Conservation (phyloP, 768 basidiomycete species). For the Steccherinum ochraceum region DNA sequence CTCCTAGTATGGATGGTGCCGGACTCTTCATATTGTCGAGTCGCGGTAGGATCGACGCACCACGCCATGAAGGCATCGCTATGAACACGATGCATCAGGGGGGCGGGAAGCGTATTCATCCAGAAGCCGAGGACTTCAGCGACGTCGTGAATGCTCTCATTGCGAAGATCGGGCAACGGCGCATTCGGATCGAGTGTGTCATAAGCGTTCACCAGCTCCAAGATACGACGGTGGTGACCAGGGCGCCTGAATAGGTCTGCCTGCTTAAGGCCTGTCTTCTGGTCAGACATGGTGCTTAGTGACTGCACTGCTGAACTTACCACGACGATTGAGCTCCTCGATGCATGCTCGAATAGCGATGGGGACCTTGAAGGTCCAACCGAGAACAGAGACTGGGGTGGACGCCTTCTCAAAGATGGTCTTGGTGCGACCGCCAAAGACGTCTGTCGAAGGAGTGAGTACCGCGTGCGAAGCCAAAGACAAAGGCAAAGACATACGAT, state of each 20-base stretch:
- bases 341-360: neutral
- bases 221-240: neutral
- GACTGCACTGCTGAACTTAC: no score
- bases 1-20: neutral
- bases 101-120: neutral
- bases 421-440: neutral
- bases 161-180: neutral
- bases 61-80: neutral
- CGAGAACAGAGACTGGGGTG: neutral
- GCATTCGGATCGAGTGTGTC: neutral
- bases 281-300: no score
- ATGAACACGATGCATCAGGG: neutral
- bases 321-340: neutral
- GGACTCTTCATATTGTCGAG: neutral
- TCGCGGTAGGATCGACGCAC: neutral
- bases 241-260: neutral
- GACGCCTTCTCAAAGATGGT: neutral
- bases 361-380: neutral
- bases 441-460: neutral
- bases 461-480: neutral
- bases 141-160: neutral
- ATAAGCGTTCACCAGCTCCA: neutral
- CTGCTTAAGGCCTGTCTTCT: neutral
- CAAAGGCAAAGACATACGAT: neutral
- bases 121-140: neutral